These are phyloP conservation scores for Sporothrix pseudoabietina DNA, from an alignment of 2,329 filamentous ascomycete species.

Conservation along the genomic window DNA sequence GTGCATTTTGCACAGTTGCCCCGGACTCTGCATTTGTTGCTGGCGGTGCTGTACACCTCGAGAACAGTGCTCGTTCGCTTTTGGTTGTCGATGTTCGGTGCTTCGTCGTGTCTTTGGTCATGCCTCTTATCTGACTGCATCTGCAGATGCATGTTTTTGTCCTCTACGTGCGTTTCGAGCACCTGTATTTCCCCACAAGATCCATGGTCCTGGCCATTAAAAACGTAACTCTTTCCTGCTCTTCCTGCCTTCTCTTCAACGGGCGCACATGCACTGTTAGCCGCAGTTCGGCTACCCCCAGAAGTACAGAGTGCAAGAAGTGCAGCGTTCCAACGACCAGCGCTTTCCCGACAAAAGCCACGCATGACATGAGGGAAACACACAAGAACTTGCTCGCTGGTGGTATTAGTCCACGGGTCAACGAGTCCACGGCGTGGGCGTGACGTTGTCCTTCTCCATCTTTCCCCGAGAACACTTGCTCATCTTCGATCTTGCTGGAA, in stretches of 20 bases:
- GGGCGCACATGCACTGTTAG: background rate
- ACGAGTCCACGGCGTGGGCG: background rate
- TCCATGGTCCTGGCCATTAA: background rate
- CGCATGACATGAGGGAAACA: background rate
- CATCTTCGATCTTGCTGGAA: background rate
- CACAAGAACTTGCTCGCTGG: background rate
- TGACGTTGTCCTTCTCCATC: background rate
- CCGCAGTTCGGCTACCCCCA: background rate
- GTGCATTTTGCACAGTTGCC: background rate
- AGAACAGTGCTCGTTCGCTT: background rate
- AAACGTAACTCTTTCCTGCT: background rate
- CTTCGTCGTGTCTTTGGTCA: background rate
- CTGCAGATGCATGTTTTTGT: background rate
- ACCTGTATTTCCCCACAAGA: background rate
- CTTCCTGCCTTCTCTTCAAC: background rate
- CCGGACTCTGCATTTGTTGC: constrained; percentile 9
- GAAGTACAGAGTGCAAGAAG: background rate
- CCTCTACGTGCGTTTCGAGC: background rate
- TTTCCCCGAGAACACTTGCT: background rate
- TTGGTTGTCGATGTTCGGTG: background rate
- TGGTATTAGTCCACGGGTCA: background rate
- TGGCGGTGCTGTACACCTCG: background rate
- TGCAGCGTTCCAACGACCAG: background rate
- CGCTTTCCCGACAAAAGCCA: background rate
- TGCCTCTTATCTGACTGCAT: background rate